A percentile compares a stretch with the other conserved stretches of the same genome.
phyloP scores from a whole-genome alignment of 305 asterid species.

The Solanum hybrid region DNA sequence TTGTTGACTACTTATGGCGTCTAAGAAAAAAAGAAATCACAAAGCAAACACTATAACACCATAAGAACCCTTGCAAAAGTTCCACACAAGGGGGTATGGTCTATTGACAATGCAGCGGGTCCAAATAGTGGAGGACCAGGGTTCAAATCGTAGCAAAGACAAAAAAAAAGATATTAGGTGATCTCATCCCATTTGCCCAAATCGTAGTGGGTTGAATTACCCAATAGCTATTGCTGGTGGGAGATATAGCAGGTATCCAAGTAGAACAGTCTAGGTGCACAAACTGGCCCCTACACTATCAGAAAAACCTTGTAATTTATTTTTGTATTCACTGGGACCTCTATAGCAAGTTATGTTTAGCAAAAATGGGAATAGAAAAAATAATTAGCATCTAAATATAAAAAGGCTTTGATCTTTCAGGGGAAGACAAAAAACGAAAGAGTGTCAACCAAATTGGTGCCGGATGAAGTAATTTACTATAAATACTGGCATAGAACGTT shows the following conservation, averaged over 20 bases:
- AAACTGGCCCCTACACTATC: not conserved
- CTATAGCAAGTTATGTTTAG: not conserved
- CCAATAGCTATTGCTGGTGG: not conserved
- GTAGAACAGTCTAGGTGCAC: not conserved
- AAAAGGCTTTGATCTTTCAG: not conserved
- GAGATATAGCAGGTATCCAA: not conserved
- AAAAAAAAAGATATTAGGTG: not conserved
- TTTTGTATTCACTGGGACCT: not conserved
- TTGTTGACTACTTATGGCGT: not conserved
- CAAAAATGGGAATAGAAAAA: not conserved
- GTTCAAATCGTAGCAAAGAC: not conserved
- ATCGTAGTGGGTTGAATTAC: not conserved
- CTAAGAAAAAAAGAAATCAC: not conserved
- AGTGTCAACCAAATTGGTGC: not conserved
- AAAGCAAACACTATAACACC: not conserved
- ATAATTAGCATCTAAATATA: not conserved
- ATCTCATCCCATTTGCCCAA: not conserved
- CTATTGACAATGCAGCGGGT: not conserved
- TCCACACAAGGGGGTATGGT: not conserved
- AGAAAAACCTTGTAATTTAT: not conserved
- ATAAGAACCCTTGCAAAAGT: not conserved
- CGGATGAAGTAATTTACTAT: not conserved
- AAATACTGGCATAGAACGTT: not conserved
- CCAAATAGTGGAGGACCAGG: not conserved
- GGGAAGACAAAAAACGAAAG: not conserved